Conservation (phyloP, 2,329 filamentous ascomycete species). For the Talaromyces sp. region DNA sequence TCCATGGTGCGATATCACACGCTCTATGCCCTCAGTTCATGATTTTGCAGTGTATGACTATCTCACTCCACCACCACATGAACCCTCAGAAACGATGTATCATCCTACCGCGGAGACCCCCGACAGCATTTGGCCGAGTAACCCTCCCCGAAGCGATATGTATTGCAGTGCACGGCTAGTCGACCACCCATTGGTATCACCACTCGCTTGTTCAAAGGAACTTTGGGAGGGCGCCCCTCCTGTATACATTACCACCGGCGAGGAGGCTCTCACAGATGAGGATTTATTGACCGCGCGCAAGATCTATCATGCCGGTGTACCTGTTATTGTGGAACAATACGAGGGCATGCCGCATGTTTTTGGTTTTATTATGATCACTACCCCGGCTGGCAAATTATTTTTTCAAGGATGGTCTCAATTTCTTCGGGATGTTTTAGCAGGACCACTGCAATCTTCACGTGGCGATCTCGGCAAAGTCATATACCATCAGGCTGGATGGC, state of each 20-base stretch:
- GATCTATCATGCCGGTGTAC: constrained; percentile 36
- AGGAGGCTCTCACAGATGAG: constrained; percentile 44
- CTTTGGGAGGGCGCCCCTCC: constrained; percentile 43
- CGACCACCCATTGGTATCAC: constrained; percentile 42
- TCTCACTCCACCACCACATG: constrained; percentile 29
- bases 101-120: constrained; percentile 28
- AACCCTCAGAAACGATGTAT: constrained; percentile 24
- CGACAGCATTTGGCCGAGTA: constrained; percentile 40
- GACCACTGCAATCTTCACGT: constrained; percentile 21
- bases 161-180: constrained; percentile 39
- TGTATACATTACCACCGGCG: constrained; percentile 40
- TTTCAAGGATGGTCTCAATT: constrained; percentile 58
- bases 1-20: constrained; percentile 43
- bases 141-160: constrained; percentile 43
- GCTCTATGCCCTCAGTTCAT: constrained; percentile 41
- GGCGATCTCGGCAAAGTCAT: constrained; percentile 30
- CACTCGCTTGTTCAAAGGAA: constrained; percentile 33
- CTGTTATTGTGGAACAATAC: constrained; percentile 40
- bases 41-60: constrained; percentile 42
- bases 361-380: constrained; percentile 53
- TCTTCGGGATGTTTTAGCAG: constrained; percentile 33
- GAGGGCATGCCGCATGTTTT: constrained; percentile 52
- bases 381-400: constrained; percentile 50
- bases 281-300: constrained; percentile 39
- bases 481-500: constrained; percentile 31